Conservation (phyloP, 768 basidiomycete species). For the Tylopilus vinaceipallidus region DNA sequence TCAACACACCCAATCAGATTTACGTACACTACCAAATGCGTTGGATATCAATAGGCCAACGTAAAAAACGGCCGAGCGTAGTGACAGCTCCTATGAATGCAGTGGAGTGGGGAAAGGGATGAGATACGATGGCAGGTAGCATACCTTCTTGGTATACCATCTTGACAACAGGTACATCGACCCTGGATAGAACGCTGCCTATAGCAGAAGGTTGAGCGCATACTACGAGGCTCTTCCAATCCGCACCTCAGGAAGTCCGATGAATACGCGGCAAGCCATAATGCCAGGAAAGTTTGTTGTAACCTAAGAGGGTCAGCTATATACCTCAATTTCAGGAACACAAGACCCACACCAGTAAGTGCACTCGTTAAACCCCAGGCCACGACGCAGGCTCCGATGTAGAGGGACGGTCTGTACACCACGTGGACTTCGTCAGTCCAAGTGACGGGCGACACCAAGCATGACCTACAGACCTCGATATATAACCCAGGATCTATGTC, state of each 20-base stretch:
- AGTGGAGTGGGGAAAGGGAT: neutral
- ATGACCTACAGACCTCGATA: constrained; percentile 42
- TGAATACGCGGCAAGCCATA: constrained; percentile 54
- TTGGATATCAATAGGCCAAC: constrained; percentile 61
- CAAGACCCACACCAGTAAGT: constrained; percentile 51
- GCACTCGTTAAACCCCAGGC: constrained; percentile 64
- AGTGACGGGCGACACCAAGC: neutral
- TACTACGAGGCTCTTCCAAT: neutral
- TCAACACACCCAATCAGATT: constrained; percentile 16
- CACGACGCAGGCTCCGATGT: constrained; percentile 59
- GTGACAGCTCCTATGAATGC: constrained; percentile 52
- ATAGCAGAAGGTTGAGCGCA: neutral
- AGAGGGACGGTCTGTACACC: constrained; percentile 51
- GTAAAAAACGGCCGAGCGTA: constrained; percentile 60
- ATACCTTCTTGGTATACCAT: constrained; percentile 49
- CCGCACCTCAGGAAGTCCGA: constrained; percentile 57
- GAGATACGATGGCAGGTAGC: neutral
- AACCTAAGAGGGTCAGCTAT: constrained; percentile 34
- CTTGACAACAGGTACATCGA: constrained; percentile 46
- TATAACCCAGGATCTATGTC: constrained; percentile 51
- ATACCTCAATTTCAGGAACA: neutral
- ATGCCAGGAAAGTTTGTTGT: constrained; percentile 56
- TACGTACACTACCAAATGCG: constrained; percentile 66
- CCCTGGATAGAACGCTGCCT: constrained; percentile 68
- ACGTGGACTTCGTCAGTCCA: neutral